Conservation (phyloP, 2,329 filamentous ascomycete genomes). For the Trichothecium roseum region DNA sequence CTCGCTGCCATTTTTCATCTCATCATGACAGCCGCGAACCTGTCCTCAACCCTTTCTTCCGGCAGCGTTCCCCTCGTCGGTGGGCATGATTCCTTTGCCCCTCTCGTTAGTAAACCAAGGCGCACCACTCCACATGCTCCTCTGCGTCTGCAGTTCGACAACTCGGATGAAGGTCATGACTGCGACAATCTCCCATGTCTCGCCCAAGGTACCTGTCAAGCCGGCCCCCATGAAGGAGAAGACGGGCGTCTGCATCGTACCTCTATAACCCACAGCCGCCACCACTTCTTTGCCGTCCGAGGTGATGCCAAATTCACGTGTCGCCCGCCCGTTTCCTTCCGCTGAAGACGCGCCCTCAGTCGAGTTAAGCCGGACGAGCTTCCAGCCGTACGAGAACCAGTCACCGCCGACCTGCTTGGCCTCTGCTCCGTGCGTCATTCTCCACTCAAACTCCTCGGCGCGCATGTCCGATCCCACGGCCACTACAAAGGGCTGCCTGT, state of each 20-base stretch:
- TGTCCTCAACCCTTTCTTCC: too few relatives aligned
- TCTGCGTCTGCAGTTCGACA: neutral
- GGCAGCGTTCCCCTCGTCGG: too few relatives aligned
- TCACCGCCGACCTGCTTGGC: constrained; percentile 5
- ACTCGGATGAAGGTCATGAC: constrained; percentile 3
- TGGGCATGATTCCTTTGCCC: too few relatives aligned
- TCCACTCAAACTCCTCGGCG: constrained; percentile 7
- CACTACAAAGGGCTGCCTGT: neutral
- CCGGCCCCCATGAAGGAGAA: constrained; percentile 9
- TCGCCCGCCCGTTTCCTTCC: neutral
- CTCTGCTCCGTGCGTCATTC: constrained; percentile 5
- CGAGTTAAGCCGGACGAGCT: constrained; percentile 7
- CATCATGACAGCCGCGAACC: too few relatives aligned
- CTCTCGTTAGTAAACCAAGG: too few relatives aligned
- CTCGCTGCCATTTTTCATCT: too few relatives aligned
- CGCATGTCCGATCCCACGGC: neutral
- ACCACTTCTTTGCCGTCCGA: constrained; percentile 10
- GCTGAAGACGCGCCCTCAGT: neutral
- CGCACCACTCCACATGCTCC: too few relatives aligned
- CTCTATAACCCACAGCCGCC: constrained; percentile 4
- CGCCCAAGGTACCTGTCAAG: constrained; percentile 6
- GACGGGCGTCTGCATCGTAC: constrained; percentile 2
- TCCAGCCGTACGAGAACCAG: constrained; percentile 5
- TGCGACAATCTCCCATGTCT: constrained; percentile 3
- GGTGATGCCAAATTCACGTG: constrained; percentile 4